These are phyloP conservation scores for Theobroma grandiflorum DNA, from an alignment of 441 rosid genomes.

Conservation along the genomic window DNA sequence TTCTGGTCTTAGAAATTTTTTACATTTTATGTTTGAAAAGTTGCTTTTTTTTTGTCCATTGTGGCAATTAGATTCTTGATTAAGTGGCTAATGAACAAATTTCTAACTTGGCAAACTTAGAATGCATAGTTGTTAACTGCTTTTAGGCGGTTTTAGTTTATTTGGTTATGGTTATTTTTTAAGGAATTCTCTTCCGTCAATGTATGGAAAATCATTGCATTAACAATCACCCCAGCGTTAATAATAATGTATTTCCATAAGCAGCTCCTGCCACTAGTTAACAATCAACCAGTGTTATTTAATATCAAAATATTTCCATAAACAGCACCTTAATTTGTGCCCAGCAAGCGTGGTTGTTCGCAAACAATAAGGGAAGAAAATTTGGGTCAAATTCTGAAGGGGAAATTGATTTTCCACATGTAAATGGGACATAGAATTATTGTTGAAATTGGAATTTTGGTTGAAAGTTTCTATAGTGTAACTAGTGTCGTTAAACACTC, in stretches of 20 bases:
- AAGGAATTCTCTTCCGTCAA: background rate
- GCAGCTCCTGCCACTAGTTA: too few relatives aligned
- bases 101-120: background rate
- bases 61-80: background rate
- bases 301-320: background rate
- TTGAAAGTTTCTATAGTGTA: background rate
- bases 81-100: background rate
- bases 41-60: background rate
- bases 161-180: background rate
- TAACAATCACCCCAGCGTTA: too few relatives aligned
- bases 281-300: too few relatives aligned
- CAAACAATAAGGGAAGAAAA: background rate
- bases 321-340: background rate
- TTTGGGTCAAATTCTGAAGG: background rate
- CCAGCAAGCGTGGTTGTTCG: background rate
- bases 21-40: background rate
- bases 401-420: background rate
- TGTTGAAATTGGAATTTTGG: background rate
- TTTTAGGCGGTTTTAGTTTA: slow-evolving; percentile 10
- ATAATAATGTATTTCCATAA: too few relatives aligned
- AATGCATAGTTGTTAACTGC: background rate
- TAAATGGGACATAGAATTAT: background rate
- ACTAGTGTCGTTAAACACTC: background rate
- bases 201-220: background rate
- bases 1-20: background rate